Evolutionary conservation across 371 early-diverging fungal genomes (phyloP).

Genomic region (Catenaria anguillulae): DNA sequence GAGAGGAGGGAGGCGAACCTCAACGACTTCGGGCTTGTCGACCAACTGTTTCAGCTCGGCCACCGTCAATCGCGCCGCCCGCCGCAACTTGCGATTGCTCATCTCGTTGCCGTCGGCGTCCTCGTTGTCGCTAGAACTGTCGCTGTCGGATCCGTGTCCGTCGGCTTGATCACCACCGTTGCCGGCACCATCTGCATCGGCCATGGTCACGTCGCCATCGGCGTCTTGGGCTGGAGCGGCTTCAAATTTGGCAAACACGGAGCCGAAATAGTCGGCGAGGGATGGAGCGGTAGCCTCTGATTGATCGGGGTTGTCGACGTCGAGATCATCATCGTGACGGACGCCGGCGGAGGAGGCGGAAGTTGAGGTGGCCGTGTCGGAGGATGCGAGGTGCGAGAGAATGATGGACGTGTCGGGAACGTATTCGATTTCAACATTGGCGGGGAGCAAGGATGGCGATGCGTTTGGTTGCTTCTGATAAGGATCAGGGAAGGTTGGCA

Average conservation of each 20-base stretch:
- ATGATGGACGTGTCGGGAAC: too few species aligned
- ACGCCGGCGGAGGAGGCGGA: too few species aligned
- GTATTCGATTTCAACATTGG: too few species aligned
- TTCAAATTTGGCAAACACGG: slow-evolving; percentile 17
- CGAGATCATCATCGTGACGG: too few species aligned
- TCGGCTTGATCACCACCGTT: slow-evolving; percentile 2
- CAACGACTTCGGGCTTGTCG: slow-evolving; percentile 87
- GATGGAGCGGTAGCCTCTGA: too few species aligned
- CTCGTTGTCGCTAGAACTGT: slow-evolving; percentile 16
- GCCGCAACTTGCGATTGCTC: slow-evolving; percentile 42
- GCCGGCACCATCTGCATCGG: slow-evolving; percentile 6
- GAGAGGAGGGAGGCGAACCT: slow-evolving; percentile 45
- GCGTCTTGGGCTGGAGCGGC: background rate
- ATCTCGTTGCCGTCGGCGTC: slow-evolving; percentile 24
- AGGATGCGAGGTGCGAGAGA: too few species aligned
- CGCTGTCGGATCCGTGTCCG: slow-evolving; percentile 6
- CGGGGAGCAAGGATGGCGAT: too few species aligned
- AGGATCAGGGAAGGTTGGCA: too few species aligned
- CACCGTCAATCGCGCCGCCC: slow-evolving; percentile 53
- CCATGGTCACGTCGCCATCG: slow-evolving; percentile 3
- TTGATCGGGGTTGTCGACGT: too few species aligned
- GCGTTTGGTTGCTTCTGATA: too few species aligned
- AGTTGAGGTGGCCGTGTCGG: too few species aligned
- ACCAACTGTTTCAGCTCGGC: slow-evolving; percentile 87
- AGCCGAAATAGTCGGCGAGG: slow-evolving; percentile 13